phyloP scores from a whole-genome alignment of 2,329 filamentous ascomycete species.

The Verticillium nonalfalfae region DNA sequence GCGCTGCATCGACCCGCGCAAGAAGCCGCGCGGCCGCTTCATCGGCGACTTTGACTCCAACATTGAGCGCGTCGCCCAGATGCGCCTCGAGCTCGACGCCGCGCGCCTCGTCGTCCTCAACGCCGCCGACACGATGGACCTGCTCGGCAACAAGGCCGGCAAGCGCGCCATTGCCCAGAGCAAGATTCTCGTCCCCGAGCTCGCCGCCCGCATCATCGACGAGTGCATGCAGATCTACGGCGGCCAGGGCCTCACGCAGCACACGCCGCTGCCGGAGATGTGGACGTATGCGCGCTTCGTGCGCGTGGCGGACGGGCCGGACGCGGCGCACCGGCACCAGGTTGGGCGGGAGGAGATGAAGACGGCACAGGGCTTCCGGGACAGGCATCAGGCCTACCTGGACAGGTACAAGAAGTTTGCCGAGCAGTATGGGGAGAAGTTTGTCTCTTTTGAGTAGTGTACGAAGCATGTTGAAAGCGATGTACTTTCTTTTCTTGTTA shows the following conservation, averaged over 20 bases:
- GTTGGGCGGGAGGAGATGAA: conserved; percentile 76
- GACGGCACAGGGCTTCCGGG: conserved; percentile 52
- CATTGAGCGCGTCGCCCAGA: conserved; percentile 87
- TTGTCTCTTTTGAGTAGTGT: conserved; percentile 15
- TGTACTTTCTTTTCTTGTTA: no score
- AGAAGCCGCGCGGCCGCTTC: conserved; percentile 84
- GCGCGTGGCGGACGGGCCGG: conserved; percentile 84
- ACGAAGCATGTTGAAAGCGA: no score
- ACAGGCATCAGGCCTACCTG: conserved; percentile 57
- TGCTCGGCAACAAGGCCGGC: conserved; percentile 78
- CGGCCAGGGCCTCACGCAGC: conserved; percentile 84
- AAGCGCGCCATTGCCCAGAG: conserved; percentile 94
- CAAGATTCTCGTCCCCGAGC: conserved; percentile 83
- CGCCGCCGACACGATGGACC: conserved; percentile 90
- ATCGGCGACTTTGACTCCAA: conserved; percentile 88
- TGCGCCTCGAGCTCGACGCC: conserved; percentile 87
- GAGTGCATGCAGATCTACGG: conserved; percentile 90
- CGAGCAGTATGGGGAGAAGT: conserved; percentile 44
- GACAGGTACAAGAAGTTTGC: conserved; percentile 59
- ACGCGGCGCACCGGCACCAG: conserved; percentile 87
- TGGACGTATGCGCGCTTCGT: conserved; percentile 80
- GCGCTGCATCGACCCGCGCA: conserved; percentile 83
- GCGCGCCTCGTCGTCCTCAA: conserved; percentile 87
- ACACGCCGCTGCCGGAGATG: conserved; percentile 86
- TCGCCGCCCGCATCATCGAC: conserved; percentile 84